A percentile compares a stretch with the other conserved stretches of the same genome.
These are phyloP conservation scores for Iberis pinnata DNA, from an alignment of 345 rosid genomes.

Conservation along the genomic window DNA sequence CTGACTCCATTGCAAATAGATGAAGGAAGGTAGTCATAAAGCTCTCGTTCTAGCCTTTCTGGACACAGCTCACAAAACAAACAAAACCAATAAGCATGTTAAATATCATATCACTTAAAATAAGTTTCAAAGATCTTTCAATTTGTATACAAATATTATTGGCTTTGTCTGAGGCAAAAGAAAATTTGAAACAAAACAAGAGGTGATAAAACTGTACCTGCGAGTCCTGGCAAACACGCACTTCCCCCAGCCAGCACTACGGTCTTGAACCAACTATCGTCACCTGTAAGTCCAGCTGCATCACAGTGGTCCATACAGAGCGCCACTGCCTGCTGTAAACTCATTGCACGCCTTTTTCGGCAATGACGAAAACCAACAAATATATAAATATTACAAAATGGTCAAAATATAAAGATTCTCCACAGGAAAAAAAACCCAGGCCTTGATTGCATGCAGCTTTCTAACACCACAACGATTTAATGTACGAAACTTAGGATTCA, in stretches of 20 bases:
- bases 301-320: conserved; percentile 95
- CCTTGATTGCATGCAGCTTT: conserved; percentile 7
- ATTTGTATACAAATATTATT: background rate
- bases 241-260: conserved; percentile 76
- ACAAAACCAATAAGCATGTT: background rate
- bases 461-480: background rate
- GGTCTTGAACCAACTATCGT: conserved; percentile 85
- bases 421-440: conserved; percentile 2
- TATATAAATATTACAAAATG: background rate
- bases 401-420: conserved; percentile 4
- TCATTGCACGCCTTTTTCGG: conserved; percentile 59
- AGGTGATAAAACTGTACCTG: conserved; percentile 41
- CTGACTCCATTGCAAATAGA: conserved; percentile 48
- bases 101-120: background rate
- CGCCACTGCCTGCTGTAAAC: conserved; percentile 79
- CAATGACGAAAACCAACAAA: background rate
- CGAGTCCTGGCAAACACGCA: conserved; percentile 78
- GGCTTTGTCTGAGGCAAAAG: background rate
- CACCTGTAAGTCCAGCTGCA: conserved; percentile 52
- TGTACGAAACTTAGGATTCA: background rate
- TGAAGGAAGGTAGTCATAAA: conserved; percentile 48
- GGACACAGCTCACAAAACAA: conserved; percentile 21
- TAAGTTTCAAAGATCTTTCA: background rate
- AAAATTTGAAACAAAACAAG: background rate
- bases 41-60: conserved; percentile 85